Evolutionary conservation across 768 basidiomycete species (phyloP), one percentile per base, ranked within the genome.

Genomic region (Lactarius sp.): DNA sequence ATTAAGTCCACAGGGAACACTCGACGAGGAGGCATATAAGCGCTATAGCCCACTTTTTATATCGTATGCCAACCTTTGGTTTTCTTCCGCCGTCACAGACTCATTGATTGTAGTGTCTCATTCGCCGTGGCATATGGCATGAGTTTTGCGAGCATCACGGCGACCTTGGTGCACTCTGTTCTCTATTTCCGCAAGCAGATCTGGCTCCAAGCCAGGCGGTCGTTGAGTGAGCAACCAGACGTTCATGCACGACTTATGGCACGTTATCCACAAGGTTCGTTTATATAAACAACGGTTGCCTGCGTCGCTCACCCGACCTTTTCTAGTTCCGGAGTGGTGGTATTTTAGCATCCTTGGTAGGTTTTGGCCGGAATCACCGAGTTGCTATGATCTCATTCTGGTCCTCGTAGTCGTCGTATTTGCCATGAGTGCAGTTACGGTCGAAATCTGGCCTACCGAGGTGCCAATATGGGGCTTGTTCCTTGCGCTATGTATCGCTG

Each of bases 121-220:
- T 93, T 92, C 70, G 86, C 92, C 13, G 74, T 93, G 41, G 79
- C 85, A 9, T 94, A 93, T 69, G 91, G 86, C 27, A 77, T 93
- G 9, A 88, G 87, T n/a, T 81, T 81, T 64, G 79, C 79, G 13
- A 74, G 75, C 37, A 77, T 79, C 59, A 78, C 78, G 14, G 75
- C 80, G 31, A 80, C 79, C 16, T 70, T 81, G 56, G 73, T 76
- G 20, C 80, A 82, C 68, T 74, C 80, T 0, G 69, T 75, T 56
- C 67, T 82, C n/a, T 80, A 79, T 71, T 80, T 76, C 73, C 73
- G 78, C 60, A 77, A 76, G 69, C 77, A 76, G 66, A 79, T 78
- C 52, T 74, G 72, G 72, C 68, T 70, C 16, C 80, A 80, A 66
- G 71, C 76, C n/a, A 74, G 78, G 56, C 71, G 78, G 41, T 75